phyloP scores from a whole-genome alignment of 495 filamentous ascomycete genomes.

The Trichoderma reesei region DNA sequence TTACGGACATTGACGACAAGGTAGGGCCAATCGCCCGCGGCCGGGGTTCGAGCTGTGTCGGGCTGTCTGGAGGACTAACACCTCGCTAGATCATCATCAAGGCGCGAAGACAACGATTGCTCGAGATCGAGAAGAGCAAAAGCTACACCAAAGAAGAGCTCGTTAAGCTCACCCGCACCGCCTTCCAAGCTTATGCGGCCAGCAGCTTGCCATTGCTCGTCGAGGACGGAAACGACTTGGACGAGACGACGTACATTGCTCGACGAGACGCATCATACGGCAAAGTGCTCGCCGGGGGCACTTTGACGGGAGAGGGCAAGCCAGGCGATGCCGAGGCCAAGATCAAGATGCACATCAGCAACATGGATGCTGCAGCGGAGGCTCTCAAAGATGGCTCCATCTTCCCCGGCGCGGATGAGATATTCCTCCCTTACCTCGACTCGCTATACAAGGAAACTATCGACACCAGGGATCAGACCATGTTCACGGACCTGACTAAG shows the following conservation, averaged over 20 bases:
- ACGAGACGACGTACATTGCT: slow-evolving; percentile 43
- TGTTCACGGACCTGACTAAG: slow-evolving; percentile 67
- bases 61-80: slow-evolving; percentile 6
- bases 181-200: slow-evolving; percentile 62
- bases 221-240: slow-evolving; percentile 25
- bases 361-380: slow-evolving; percentile 50
- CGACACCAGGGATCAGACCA: slow-evolving; percentile 60
- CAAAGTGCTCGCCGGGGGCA: slow-evolving; percentile 50
- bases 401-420: slow-evolving; percentile 44
- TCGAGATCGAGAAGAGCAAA: slow-evolving; percentile 47
- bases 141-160: slow-evolving; percentile 30
- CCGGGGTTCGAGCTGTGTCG: not conserved
- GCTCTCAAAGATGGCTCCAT: slow-evolving; percentile 40
- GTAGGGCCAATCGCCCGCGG: slow-evolving; percentile 23
- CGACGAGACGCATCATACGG: slow-evolving; percentile 54
- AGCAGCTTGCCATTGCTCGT: slow-evolving; percentile 64
- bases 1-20: slow-evolving; percentile 90
- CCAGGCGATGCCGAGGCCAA: slow-evolving; percentile 69
- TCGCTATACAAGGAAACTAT: slow-evolving; percentile 62
- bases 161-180: slow-evolving; percentile 47
- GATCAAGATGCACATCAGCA: slow-evolving; percentile 87
- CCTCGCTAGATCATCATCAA: slow-evolving; percentile 64
- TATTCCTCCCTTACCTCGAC: slow-evolving; percentile 84
- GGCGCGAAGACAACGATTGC: slow-evolving; percentile 66
- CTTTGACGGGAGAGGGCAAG: slow-evolving; percentile 49